Conservation (phyloP, 2,329 filamentous ascomycete species). For the Fusarium bulbicola region DNA sequence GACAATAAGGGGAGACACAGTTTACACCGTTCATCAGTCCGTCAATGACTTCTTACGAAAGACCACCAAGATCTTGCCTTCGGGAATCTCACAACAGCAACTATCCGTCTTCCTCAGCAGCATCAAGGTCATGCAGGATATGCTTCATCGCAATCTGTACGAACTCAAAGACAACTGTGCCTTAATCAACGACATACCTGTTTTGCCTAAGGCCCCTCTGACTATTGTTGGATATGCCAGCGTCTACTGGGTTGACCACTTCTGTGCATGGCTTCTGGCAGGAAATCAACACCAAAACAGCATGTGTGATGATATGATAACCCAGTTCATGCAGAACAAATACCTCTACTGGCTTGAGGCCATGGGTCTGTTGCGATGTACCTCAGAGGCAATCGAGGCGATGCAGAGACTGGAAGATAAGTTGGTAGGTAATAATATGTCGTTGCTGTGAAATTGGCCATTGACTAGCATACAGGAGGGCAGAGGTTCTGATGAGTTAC, state of each 20-base stretch:
- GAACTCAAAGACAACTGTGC: too few relatives aligned
- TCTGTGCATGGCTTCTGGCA: fast-evolving
- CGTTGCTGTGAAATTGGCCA: too few relatives aligned
- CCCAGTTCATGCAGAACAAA: fast-evolving
- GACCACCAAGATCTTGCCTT: fast-evolving
- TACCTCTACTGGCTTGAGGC: neutral
- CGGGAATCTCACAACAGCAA: too few relatives aligned
- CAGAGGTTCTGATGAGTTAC: too few relatives aligned
- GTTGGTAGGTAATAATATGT: neutral
- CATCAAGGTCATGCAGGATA: fast-evolving
- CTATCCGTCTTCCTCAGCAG: too few relatives aligned
- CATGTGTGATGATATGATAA: fast-evolving
- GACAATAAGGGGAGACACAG: fast-evolving
- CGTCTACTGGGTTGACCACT: too few relatives aligned
- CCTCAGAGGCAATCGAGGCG: fast-evolving
- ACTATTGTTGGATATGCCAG: too few relatives aligned
- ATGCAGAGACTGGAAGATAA: fast-evolving
- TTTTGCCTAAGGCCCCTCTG: too few relatives aligned
- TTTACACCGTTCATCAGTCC: neutral
- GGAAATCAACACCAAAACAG: fast-evolving
- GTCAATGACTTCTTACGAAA: fast-evolving
- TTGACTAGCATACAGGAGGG: too few relatives aligned
- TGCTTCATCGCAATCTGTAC: fast-evolving
- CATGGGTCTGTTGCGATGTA: fast-evolving
- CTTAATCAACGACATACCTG: too few relatives aligned